phyloP scores from a whole-genome alignment of 345 rosid species.

The Bruguiera sexangula region DNA sequence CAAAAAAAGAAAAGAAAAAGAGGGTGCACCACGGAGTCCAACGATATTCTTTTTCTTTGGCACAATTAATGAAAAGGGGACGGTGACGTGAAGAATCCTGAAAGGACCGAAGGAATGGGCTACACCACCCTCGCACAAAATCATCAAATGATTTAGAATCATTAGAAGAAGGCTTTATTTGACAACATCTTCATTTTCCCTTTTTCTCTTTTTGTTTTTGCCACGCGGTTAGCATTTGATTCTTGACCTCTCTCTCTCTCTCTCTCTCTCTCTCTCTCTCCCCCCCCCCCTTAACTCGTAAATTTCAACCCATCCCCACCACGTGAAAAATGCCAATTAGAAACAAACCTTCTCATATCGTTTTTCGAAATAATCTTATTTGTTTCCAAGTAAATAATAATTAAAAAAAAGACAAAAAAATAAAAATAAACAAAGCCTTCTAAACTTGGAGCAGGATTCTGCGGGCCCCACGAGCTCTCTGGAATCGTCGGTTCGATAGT shows the following conservation, averaged over 20 bases:
- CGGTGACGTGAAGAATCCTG: too few species aligned
- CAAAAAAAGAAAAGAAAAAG: too few species aligned
- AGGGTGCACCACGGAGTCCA: too few species aligned
- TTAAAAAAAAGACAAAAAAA: background rate
- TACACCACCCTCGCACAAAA: too few species aligned
- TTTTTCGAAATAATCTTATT: background rate
- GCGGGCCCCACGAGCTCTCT: background rate
- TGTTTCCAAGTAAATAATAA: background rate
- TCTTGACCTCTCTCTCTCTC: too few species aligned
- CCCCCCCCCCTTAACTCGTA: background rate
- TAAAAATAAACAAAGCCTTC: background rate
- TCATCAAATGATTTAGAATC: slow-evolving; percentile 12
- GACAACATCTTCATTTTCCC: slow-evolving; percentile 18
- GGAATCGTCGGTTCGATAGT: background rate
- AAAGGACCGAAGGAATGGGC: too few species aligned
- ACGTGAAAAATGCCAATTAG: too few species aligned
- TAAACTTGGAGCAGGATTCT: background rate
- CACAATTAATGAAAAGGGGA: too few species aligned
- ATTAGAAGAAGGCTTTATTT: slow-evolving; percentile 11
- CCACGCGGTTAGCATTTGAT: background rate
- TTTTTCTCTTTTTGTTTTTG: too few species aligned
- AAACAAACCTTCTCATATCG: background rate
- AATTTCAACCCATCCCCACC: slow-evolving; percentile 20
- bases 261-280: too few species aligned
- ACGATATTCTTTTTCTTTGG: too few species aligned